Conservation (phyloP, 208 protist species). For the Acanthamoeba healyi region DNA sequence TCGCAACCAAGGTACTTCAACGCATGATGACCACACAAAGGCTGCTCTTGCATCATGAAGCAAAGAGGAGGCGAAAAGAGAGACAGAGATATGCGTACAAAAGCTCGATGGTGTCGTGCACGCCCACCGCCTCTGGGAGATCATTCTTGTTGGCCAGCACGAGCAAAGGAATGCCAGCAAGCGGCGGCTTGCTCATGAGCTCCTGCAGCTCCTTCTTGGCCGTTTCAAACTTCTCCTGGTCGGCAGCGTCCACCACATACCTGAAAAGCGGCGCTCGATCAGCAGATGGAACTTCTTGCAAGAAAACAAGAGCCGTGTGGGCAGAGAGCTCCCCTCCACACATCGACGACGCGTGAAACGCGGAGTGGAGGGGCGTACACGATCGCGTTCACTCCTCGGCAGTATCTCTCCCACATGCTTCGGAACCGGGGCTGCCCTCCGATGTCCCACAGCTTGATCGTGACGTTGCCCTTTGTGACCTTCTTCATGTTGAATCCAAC, state of each 20-base stretch:
- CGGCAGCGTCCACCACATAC: conserved; percentile 93
- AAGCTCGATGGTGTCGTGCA: conserved; percentile 88
- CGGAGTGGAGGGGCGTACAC: conserved; percentile 86
- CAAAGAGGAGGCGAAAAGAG: conserved; percentile 38
- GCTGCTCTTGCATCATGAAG: too few relatives aligned
- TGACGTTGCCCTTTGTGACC: conserved; percentile 93
- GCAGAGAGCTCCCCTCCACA: too few relatives aligned
- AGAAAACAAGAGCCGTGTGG: too few relatives aligned
- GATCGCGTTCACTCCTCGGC: conserved; percentile 93
- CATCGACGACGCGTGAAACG: neutral
- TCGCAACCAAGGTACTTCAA: neutral
- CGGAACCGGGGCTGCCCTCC: conserved; percentile 94
- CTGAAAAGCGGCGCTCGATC: conserved; percentile 51
- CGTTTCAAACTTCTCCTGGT: conserved; percentile 89
- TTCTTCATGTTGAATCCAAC: conserved; percentile 96
- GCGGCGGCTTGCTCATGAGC: conserved; percentile 91
- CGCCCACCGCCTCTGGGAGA: conserved; percentile 86
- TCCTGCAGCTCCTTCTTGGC: conserved; percentile 90
- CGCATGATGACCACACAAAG: too few relatives aligned
- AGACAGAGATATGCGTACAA: conserved; percentile 86
- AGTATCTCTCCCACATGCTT: conserved; percentile 95
- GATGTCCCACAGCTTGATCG: conserved; percentile 96
- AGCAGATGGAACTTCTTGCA: neutral
- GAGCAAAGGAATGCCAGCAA: conserved; percentile 93
- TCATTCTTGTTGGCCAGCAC: conserved; percentile 96